Evolutionary conservation across 192 early-diverging fungal species (phyloP), one percentile per base, ranked within the genome.

Genomic region (Coemansia sp.): DNA sequence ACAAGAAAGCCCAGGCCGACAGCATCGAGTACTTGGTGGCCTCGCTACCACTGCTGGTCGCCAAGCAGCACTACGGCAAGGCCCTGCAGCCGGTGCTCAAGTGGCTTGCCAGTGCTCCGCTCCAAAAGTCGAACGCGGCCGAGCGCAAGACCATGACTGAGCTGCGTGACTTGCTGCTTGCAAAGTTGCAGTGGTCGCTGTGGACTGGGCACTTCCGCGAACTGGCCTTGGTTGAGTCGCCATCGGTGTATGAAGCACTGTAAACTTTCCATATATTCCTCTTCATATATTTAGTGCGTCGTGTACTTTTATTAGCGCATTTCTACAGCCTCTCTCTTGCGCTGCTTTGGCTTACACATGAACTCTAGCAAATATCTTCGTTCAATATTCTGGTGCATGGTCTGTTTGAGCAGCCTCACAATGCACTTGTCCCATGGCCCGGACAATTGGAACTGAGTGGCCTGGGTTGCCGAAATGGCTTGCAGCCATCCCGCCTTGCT

Each of bases 61-160:
- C 70, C 43, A 72, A 81, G 25, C 78, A 81, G 0, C 72, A 82
- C 21, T 53, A 77, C 36, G 94, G 85, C 6, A 65, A 68, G 31
- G 94, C 90, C 1, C 66, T 94, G 53, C 86, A 89, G 63, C 81
- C 80, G 0, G 59, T 89, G 29, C 80, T 87, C 60, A 84, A 83
- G 55, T 96, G 81, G 72, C 61, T 93, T 40, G 59, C 39, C 23
- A 86, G 88, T 26, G 70, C 68, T 18, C 71, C 77, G 25, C 57
- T 82, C 17, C 76, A 68, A 30, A 39, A 49, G 13, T 74, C 82
- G 2, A 83, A 77, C 22, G 65, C 67, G 4, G 74, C 76, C 23
- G 82, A 88, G 53, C 69, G 84, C 39, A 72, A 80, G 56, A 72
- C 79, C 0, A 80, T 79, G 35, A 53, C 70, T 9, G 70, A 65